These are phyloP conservation scores for Aspergillus sp. DNA, from an alignment of 2,329 filamentous ascomycete species.

Conservation along the genomic window DNA sequence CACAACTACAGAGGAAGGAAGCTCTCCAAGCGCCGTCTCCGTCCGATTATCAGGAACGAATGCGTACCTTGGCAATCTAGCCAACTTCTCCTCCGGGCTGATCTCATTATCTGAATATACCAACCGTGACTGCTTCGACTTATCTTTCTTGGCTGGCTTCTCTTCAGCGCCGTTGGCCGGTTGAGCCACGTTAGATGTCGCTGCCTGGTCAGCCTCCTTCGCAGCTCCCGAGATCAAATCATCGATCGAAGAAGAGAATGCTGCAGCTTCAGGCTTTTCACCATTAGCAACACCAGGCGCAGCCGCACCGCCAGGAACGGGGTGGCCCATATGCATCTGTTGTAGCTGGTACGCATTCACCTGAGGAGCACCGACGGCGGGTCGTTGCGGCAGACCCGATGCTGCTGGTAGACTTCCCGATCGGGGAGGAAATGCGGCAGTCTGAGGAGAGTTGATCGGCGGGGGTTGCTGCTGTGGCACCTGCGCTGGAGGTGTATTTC, in stretches of 20 bases:
- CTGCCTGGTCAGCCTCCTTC: slow-evolving; percentile 43
- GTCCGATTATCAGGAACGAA: slow-evolving; percentile 53
- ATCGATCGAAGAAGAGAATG: slow-evolving; percentile 49
- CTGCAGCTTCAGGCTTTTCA: slow-evolving; percentile 23
- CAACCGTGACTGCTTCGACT: slow-evolving; percentile 66
- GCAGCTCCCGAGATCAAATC: slow-evolving; percentile 52
- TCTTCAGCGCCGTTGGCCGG: slow-evolving; percentile 52
- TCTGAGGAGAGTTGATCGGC: slow-evolving; percentile 44
- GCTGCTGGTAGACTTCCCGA: slow-evolving; percentile 57
- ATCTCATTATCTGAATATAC: slow-evolving; percentile 77
- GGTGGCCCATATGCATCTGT: slow-evolving; percentile 56
- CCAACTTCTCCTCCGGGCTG: slow-evolving; percentile 90
- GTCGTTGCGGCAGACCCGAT: slow-evolving; percentile 61
- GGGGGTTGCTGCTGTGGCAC: slow-evolving; percentile 40
- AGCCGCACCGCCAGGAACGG: slow-evolving; percentile 26
- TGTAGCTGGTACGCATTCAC: slow-evolving; percentile 57
- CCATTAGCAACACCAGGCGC: slow-evolving; percentile 31
- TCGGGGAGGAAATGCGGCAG: slow-evolving; percentile 44
- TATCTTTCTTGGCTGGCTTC: slow-evolving; percentile 68
- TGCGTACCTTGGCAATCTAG: slow-evolving; percentile 72
- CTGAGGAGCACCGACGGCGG: slow-evolving; percentile 55
- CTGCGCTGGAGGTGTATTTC: slow-evolving; percentile 37
- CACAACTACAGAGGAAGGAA: slow-evolving; percentile 34
- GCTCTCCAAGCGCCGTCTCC: slow-evolving; percentile 37
- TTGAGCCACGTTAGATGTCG: slow-evolving; percentile 34